Evolutionary conservation across 371 early-diverging fungal genomes (phyloP).

Genomic region (Capniomyces stellatus): DNA sequence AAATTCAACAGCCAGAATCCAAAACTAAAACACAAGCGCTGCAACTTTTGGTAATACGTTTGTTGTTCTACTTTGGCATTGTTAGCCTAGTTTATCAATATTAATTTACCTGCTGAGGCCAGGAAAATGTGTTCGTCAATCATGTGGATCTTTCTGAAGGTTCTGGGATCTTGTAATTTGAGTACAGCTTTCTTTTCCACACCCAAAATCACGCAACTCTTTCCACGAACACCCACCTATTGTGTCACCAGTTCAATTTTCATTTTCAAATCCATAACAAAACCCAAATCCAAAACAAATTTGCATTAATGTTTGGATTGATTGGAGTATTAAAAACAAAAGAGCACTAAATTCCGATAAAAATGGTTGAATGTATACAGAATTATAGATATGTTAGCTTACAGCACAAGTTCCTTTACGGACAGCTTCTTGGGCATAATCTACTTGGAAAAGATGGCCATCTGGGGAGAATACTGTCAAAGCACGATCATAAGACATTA

Average conservation of each 20-base stretch:
- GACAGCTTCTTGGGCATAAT: conserved; percentile 99
- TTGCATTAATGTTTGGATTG: not conserved
- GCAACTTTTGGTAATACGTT: no score
- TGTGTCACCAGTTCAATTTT: not conserved
- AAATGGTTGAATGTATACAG: no score
- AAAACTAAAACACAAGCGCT: not conserved
- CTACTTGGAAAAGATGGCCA: conserved; percentile 99
- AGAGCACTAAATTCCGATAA: no score
- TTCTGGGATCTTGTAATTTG: conserved; percentile 93
- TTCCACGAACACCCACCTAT: conserved; percentile 93
- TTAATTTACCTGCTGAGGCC: conserved; percentile 86
- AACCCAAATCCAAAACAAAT: not conserved
- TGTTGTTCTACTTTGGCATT: no score
- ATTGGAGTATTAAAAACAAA: no score
- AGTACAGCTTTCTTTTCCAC: conserved; percentile 94
- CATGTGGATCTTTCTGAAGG: conserved; percentile 89
- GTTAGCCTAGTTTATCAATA: no score
- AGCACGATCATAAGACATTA: conserved; percentile 68
- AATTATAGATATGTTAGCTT: conserved; percentile 22
- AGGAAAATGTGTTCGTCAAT: conserved; percentile 93
- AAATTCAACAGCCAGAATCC: not conserved
- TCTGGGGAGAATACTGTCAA: conserved; percentile 99
- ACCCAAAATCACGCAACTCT: conserved; percentile 80
- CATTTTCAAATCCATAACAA: not conserved
- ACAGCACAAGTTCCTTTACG: conserved; percentile 96